phyloP scores from a whole-genome alignment of 2,329 filamentous ascomycete genomes.

The Lizonia empirigonia region DNA sequence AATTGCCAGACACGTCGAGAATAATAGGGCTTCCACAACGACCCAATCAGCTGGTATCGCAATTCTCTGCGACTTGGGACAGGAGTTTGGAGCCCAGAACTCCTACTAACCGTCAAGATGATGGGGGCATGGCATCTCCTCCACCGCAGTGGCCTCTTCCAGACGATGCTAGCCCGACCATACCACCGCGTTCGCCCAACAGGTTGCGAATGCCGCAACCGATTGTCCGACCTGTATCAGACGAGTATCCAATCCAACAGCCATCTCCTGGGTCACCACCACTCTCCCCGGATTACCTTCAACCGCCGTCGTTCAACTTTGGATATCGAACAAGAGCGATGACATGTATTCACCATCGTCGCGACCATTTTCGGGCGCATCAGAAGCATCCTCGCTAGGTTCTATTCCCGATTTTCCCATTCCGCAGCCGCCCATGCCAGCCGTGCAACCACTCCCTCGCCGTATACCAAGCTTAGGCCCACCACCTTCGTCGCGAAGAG shows the following conservation, averaged over 20 bases:
- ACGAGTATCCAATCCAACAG: constrained; percentile 43
- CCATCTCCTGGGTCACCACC: constrained; percentile 32
- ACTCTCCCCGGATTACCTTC: constrained; percentile 29
- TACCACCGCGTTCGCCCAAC: constrained; percentile 32
- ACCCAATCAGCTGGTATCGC: constrained; percentile 43
- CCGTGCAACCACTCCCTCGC: constrained; percentile 44
- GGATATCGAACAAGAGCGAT: constrained; percentile 38
- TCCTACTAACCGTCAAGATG: constrained; percentile 22
- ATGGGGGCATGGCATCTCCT: constrained; percentile 35
- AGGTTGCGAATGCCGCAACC: constrained; percentile 50
- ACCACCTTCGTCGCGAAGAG: constrained; percentile 55
- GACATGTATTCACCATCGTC: constrained; percentile 43
- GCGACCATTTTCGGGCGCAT: constrained; percentile 47
- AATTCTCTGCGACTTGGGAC: constrained; percentile 24
- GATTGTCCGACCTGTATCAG: constrained; percentile 48
- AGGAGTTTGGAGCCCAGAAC: constrained; percentile 23
- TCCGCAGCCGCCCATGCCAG: constrained; percentile 41
- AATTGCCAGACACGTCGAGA: constrained; percentile 39
- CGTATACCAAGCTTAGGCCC: constrained; percentile 53
- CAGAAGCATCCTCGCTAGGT: constrained; percentile 48
- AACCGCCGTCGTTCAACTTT: constrained; percentile 31
- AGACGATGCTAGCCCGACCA: constrained; percentile 38
- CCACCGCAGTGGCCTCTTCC: constrained; percentile 55
- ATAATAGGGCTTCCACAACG: constrained; percentile 45
- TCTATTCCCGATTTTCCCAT: constrained; percentile 52